Base-by-base conservation (phyloP, 176 grass and related monocot genomes). In the Microstegium vimineum region DNA sequence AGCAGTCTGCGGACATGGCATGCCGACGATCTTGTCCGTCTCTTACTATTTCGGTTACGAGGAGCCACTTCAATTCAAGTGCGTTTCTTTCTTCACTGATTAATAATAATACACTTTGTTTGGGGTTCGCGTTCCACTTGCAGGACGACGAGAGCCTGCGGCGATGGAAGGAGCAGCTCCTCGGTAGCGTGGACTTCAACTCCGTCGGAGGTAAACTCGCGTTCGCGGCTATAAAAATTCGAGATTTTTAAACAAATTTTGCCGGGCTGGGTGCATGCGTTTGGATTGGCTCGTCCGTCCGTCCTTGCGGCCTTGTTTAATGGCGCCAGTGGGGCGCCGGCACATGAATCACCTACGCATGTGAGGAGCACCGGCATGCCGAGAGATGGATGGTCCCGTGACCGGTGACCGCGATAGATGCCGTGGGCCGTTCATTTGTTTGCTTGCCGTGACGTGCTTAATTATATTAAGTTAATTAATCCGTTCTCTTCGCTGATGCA, bases 91-190 rank as follows among this genome's bases (percentile, higher is more conserved):
- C 25, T 46, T 42, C n/a, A 11, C 63, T 74, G n/a, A n/a, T n/a
- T n/a, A 41, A 41, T 12, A 11, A 25, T 12, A 4, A 7, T 52
- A 2, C 49, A n/a, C n/a, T n/a, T 20, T 52, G 0, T 17, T 52
- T 5, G 51, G 51, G 18, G 8, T n/a, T n/a, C n/a, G 31, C 33
- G 13, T 33, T 30, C 30, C 1, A 46, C 38, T 47, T 12, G 72
- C 67, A 99, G 97, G 97, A 99, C 42, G 97, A 99, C 71, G 97
- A 99, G 91, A 99, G 97, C 86, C 87, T 99, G 28, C 82, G 93
- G 81, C 86, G 87, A 81, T 99, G 97, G 97, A 99, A 99, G 85
- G 93, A 96, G 84, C 93, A 99, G 82, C 91, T 99, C 23, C 61
- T 99, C 4, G 91, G 97, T 69, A 89, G 90, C 74, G 93, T 99